Percentiles rank a stretch among this genome's conserved stretches.
phyloP scores from a whole-genome alignment of 2,329 filamentous ascomycete genomes.

The Aspergillus ochraceoroseus region DNA sequence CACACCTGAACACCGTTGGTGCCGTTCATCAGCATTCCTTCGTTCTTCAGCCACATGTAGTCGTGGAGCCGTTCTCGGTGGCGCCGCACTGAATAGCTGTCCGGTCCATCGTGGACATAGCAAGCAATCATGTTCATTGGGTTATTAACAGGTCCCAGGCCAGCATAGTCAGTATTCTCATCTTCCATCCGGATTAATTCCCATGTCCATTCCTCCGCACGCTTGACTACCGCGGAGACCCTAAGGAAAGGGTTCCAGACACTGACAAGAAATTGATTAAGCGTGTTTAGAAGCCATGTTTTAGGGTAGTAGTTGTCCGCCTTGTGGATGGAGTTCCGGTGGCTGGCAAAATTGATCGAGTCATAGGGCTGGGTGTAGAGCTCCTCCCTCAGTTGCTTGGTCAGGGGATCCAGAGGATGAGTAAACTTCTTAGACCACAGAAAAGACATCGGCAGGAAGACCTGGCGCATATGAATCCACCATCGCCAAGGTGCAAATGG shows the following conservation, averaged over 20 bases:
- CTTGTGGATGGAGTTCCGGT: conserved; percentile 76
- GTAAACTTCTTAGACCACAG: conserved; percentile 79
- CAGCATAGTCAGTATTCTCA: conserved; percentile 80
- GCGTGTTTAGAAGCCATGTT: conserved; percentile 69
- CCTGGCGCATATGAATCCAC: conserved; percentile 98
- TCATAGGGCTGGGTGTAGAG: conserved; percentile 74
- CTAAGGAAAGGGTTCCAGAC: conserved; percentile 78
- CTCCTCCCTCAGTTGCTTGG: conserved; percentile 69
- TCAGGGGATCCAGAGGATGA: conserved; percentile 69
- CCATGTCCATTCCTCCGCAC: conserved; percentile 75
- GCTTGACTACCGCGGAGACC: conserved; percentile 58
- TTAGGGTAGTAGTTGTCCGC: conserved; percentile 93
- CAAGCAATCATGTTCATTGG: conserved; percentile 86
- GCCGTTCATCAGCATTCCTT: conserved; percentile 91
- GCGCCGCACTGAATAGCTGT: conserved; percentile 63
- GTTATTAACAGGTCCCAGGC: conserved; percentile 82
- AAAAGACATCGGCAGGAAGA: conserved; percentile 90
- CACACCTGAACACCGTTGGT: conserved; percentile 98
- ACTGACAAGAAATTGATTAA: conserved; percentile 73
- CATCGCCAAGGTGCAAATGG: conserved; percentile 87
- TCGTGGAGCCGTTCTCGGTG: conserved; percentile 80
- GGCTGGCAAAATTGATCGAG: conserved; percentile 67
- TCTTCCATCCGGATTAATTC: conserved; percentile 86
- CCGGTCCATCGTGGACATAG: conserved; percentile 77
- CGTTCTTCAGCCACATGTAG: conserved; percentile 83